Base-by-base conservation (phyloP, 2,329 filamentous ascomycete genomes). In the Cordyceps farinosa region DNA sequence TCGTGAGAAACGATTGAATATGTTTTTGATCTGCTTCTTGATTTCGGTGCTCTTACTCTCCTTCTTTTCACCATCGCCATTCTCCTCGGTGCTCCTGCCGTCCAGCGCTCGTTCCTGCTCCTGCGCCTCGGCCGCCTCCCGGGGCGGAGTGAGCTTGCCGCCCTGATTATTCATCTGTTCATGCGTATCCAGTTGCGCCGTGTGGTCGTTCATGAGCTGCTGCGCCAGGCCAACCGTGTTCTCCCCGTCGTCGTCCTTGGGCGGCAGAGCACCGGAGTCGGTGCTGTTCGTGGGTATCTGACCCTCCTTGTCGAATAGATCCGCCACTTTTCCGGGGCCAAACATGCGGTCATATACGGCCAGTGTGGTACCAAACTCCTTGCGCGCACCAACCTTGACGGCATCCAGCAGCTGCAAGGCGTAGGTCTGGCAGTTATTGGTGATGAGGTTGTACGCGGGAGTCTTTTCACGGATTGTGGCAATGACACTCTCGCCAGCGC, bases 341-440 rank as follows among this genome's bases (percentile, higher is more conserved):
- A 79, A 78, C 0, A 83, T 74, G 9, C 78, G 74, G 66, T 84
- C 78, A 64, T 84, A 85, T 3, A 86, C 79, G 29, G 79, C 80
- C 44, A 82, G 77, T 1, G 77, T 83, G 3, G 83, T 84, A 44
- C 78, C 82, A 48, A 86, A 85, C 54, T 85, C 76, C 50, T 76
- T 78, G 63, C 79, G 78, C 13, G 76, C 73, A 7, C 81, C 80
- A 13, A 82, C 75, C 64, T 84, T 81, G 63, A 86, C 82, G 36
- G 81, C 80, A 63, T 85, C 82, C 8, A 86, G 78, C 15, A 85
- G 72, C 51, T 78, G 73, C 15, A 84, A 68, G 0, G 82, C 83
- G 64, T 82, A 86, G 22, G 82, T 85, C 67, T 86, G 84, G 70
- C 84, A 86, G 71, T 86, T 86, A 70, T 86, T 86, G 66, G 76